A percentile compares a stretch with the other conserved stretches of the same genome.
phyloP scores from a whole-genome alignment of 768 basidiomycete genomes.

The Boletus subparvulus region DNA sequence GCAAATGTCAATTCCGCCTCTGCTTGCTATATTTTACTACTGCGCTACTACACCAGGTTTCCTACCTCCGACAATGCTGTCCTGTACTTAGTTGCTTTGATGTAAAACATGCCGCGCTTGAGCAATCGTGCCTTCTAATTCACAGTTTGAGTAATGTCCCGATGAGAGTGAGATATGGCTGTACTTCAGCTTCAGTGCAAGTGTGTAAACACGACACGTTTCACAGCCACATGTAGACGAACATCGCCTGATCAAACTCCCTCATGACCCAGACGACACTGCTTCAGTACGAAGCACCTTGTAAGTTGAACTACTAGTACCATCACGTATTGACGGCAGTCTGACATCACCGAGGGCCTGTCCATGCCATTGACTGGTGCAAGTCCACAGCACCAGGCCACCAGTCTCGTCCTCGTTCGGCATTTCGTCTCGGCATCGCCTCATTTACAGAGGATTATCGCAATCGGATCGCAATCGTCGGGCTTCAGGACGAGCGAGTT shows the following conservation, averaged over 20 bases:
- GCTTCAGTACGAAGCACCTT: conserved; percentile 83
- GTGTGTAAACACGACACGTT: not conserved
- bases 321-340: conserved; percentile 1
- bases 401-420: conserved; percentile 67
- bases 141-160: not conserved
- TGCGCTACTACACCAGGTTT: conserved; percentile 23
- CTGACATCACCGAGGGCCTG: conserved; percentile 61
- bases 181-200: not conserved
- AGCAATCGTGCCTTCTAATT: conserved; percentile 13
- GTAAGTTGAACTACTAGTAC: conserved; percentile 46
- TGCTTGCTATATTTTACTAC: conserved; percentile 17
- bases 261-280: conserved; percentile 68
- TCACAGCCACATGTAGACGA: conserved; percentile 27
- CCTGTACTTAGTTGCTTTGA: conserved; percentile 29
- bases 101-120: conserved; percentile 24
- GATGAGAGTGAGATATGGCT: not conserved
- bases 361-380: conserved; percentile 87
- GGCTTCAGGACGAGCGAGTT: conserved; percentile 83
- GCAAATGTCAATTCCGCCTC: conserved; percentile 19
- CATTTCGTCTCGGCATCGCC: conserved; percentile 81
- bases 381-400: conserved; percentile 75
- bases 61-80: conserved; percentile 23
- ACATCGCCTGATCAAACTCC: conserved; percentile 3
- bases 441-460: conserved; percentile 84
- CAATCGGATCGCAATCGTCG: conserved; percentile 77